These are phyloP conservation scores for Umbelopsis vinacea DNA, from an alignment of 192 early-diverging fungal species.

Conservation along the genomic window DNA sequence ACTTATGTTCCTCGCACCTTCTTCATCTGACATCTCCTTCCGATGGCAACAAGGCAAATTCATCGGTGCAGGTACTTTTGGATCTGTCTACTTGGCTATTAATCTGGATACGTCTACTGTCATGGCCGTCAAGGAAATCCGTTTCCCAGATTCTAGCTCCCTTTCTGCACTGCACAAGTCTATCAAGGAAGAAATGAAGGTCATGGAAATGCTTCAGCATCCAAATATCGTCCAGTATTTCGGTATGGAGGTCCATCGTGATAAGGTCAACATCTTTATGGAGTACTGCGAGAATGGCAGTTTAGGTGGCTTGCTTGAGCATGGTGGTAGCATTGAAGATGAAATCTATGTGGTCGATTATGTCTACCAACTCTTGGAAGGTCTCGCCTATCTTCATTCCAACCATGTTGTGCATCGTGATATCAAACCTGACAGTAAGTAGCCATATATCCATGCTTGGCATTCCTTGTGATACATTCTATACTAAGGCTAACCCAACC, in stretches of 20 bases:
- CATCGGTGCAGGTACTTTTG: constrained; percentile 87
- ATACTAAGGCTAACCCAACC: neutral
- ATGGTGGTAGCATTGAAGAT: constrained; percentile 79
- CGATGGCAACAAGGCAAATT: constrained; percentile 86
- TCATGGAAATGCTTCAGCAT: constrained; percentile 88
- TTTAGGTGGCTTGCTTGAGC: constrained; percentile 74
- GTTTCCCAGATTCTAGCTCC: constrained; percentile 73
- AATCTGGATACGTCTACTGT: constrained; percentile 83
- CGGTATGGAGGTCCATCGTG: constrained; percentile 90
- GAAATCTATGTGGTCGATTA: constrained; percentile 73
- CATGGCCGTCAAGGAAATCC: constrained; percentile 94
- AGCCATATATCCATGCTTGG: neutral
- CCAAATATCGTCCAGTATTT: constrained; percentile 91
- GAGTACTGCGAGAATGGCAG: constrained; percentile 85
- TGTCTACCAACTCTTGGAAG: constrained; percentile 82
- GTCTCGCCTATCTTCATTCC: constrained; percentile 83
- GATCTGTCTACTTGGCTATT: constrained; percentile 83
- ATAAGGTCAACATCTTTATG: constrained; percentile 91
- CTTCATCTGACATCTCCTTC: constrained; percentile 77
- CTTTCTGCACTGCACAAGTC: constrained; percentile 64
- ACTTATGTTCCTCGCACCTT: constrained; percentile 75
- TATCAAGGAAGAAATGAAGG: constrained; percentile 90
- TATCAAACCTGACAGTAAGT: constrained; percentile 82
- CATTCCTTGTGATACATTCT: neutral
- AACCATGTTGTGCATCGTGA: constrained; percentile 90